Base-by-base conservation (phyloP, 2,329 filamentous ascomycete species). In the Cladophialophora psammophila region DNA sequence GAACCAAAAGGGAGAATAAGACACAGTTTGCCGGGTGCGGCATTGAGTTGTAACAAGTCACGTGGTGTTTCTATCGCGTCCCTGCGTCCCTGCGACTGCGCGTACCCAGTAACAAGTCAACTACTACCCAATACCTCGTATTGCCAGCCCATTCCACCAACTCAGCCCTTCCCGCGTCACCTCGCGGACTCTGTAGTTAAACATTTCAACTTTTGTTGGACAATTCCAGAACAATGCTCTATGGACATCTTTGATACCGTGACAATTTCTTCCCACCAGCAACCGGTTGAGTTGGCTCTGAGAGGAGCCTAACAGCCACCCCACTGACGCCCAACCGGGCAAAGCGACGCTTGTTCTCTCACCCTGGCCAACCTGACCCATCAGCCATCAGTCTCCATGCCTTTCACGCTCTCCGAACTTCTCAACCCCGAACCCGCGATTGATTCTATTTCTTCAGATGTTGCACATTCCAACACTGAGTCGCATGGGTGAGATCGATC, bases 361-460 rank as follows among this genome's bases (percentile, higher is more conserved):
- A 26, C 45, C 53, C 53, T 35, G 53, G 55, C 55, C 12, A 53
- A 9, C 3, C 53, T 15, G 53, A 31, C 53, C 8, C 57, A 50
- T 50, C 42, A 10, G 26, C 34, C 38, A 64, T 48, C 61, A 26
- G 35, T 35, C 45, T 60, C 54, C 20, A 70, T 70, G 68, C 31
- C 63, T 32, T 68, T 68, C 48, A 26, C 48, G 15, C 66, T 70
- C 48, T 65, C 62, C 20, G 66, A 66, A 53, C 56, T 68, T 32
- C 66, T 70, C 26, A 70, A 70, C 58, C 68, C 68, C 35, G 63
- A 45, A 26, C 66, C 68, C 13, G 20, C 61, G 7, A 31, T 56
- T 32, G 58, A 26, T 20, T 12, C 60, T 1, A 50, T 5, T 32
- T 53, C 60, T 34, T 42, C 58, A 38, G 8, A 52, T 52, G 55